Conservation (phyloP, 2,329 filamentous ascomycete species). For the Pseudocercospora fijiensis region DNA sequence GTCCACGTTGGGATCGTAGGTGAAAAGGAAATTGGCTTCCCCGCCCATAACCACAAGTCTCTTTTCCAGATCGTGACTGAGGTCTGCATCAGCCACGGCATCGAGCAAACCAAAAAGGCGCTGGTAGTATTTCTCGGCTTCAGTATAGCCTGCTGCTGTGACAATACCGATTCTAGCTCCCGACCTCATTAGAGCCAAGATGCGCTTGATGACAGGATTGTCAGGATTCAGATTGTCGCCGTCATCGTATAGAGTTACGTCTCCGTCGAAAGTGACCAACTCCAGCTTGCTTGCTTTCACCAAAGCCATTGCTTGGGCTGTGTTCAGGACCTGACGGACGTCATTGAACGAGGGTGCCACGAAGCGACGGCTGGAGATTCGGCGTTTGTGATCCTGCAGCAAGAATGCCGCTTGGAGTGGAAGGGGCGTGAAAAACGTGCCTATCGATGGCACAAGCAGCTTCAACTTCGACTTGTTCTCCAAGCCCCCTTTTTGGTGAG, state of each 20-base stretch:
- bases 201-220: slow-evolving; percentile 72
- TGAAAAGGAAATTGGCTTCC: slow-evolving; percentile 93
- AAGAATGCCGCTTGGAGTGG: slow-evolving; percentile 69
- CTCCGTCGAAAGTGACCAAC: slow-evolving; percentile 93
- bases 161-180: slow-evolving; percentile 90
- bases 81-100: slow-evolving; percentile 62
- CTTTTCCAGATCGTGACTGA: slow-evolving; percentile 12
- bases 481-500: slow-evolving; percentile 62
- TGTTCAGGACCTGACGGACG: slow-evolving; percentile 87
- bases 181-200: slow-evolving; percentile 69
- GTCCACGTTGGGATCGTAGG: slow-evolving; percentile 64
- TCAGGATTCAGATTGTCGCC: slow-evolving; percentile 72
- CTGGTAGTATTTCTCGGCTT: slow-evolving; percentile 79
- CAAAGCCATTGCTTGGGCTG: slow-evolving; percentile 91
- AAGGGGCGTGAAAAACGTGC: slow-evolving; percentile 88
- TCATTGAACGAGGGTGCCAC: slow-evolving; percentile 98
- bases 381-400: slow-evolving; percentile 80
- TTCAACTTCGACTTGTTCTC: slow-evolving; percentile 74
- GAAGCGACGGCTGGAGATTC: slow-evolving; percentile 87
- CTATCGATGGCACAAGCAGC: slow-evolving; percentile 84
- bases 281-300: slow-evolving; percentile 70
- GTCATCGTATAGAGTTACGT: slow-evolving; percentile 87
- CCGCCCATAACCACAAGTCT: slow-evolving; percentile 85
- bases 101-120: slow-evolving; percentile 85
- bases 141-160: slow-evolving; percentile 91